These are phyloP conservation scores for Aureobasidium pullulans DNA, from an alignment of 2,329 filamentous ascomycete genomes.

Conservation along the genomic window DNA sequence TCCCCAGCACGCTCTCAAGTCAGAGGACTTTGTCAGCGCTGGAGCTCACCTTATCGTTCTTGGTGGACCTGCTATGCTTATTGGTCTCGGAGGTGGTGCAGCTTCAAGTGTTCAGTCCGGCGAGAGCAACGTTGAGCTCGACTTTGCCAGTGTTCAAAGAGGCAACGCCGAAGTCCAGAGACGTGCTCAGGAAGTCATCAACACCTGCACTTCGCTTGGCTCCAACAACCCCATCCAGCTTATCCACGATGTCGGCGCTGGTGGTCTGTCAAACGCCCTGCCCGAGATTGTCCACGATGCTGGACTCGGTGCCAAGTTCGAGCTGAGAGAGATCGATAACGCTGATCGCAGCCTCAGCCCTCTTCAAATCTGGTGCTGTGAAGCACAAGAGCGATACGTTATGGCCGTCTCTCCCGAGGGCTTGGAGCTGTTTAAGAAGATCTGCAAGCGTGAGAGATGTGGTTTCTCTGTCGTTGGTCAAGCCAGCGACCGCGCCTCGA, in stretches of 20 bases:
- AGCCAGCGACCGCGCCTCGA: constrained; percentile 53
- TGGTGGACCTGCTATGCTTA: constrained; percentile 94
- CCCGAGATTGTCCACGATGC: constrained; percentile 90
- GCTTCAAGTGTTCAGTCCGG: constrained; percentile 85
- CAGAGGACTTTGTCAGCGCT: constrained; percentile 66
- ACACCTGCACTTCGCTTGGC: constrained; percentile 80
- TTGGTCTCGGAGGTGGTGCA: constrained; percentile 89
- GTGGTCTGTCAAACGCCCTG: constrained; percentile 75
- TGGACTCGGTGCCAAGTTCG: constrained; percentile 81
- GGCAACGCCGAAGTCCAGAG: constrained; percentile 96
- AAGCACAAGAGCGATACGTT: constrained; percentile 94
- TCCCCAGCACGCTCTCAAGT: constrained; percentile 84
- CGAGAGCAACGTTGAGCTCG: constrained; percentile 82
- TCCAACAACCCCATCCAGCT: constrained; percentile 84
- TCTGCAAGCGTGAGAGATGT: constrained; percentile 77
- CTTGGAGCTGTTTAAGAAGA: constrained; percentile 63
- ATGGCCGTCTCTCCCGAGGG: constrained; percentile 75
- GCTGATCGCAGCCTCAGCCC: constrained; percentile 89
- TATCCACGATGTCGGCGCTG: constrained; percentile 95
- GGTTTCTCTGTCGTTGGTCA: constrained; percentile 86
- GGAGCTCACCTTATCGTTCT: constrained; percentile 91
- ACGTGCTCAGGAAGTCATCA: constrained; percentile 95
- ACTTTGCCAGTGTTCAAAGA: constrained; percentile 95
- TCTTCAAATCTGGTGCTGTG: constrained; percentile 95
- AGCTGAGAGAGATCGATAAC: constrained; percentile 88